A percentile compares a stretch with the other conserved stretches of the same genome.
These are phyloP conservation scores for Guadua angustifolia DNA, from an alignment of 176 grass and related monocot species.

Conservation along the genomic window DNA sequence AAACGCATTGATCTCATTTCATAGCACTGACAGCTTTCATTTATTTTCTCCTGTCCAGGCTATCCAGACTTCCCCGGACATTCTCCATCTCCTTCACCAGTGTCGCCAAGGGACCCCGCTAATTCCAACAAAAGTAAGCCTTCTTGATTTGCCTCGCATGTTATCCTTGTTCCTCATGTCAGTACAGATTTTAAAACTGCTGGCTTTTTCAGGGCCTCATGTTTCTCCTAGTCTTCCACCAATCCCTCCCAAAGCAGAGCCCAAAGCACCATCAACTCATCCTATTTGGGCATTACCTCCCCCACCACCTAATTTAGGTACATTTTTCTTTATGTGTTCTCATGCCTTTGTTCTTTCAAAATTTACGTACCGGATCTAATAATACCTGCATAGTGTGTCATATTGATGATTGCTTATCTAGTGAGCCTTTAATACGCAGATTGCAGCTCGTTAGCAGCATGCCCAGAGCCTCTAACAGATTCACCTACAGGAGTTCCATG, in stretches of 20 bases:
- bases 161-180: neutral
- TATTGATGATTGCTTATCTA: slow-evolving; percentile 25
- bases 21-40: slow-evolving; percentile 4
- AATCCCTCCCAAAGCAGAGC: slow-evolving; percentile 47
- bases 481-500: slow-evolving; percentile 76
- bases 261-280: slow-evolving; percentile 62
- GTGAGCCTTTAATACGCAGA: slow-evolving; percentile 55
- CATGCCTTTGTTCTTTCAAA: slow-evolving; percentile 6
- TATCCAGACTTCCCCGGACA: slow-evolving; percentile 44
- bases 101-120: slow-evolving; percentile 39
- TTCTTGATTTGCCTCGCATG: slow-evolving; percentile 19
- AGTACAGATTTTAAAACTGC: slow-evolving; percentile 30
- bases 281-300: slow-evolving; percentile 83
- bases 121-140: slow-evolving; percentile 50
- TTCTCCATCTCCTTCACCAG: slow-evolving; percentile 60
- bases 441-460: slow-evolving; percentile 70
- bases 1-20: slow-evolving; percentile 13
- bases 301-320: slow-evolving; percentile 92
- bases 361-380: neutral
- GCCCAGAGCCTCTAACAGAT: slow-evolving; percentile 79
- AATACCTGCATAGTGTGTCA: neutral
- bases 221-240: slow-evolving; percentile 66
- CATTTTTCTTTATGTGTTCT: slow-evolving; percentile 11
- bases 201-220: slow-evolving; percentile 48
- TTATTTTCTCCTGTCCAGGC: slow-evolving; percentile 46